phyloP scores from a whole-genome alignment of 495 filamentous ascomycete genomes.

The Recurvomyces mirabilis region DNA sequence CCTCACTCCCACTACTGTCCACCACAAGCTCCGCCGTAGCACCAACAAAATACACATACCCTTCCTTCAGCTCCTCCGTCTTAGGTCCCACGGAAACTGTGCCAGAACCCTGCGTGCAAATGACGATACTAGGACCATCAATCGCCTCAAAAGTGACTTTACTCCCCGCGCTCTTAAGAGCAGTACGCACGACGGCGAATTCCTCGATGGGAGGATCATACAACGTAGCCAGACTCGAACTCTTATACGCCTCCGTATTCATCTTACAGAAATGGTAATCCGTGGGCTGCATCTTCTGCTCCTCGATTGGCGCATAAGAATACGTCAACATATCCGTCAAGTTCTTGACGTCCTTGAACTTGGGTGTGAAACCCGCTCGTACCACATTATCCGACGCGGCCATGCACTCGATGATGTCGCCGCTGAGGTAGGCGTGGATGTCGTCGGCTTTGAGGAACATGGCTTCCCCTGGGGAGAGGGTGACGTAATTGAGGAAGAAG shows the following conservation, averaged over 20 bases:
- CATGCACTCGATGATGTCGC: slow-evolving; percentile 99
- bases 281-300: slow-evolving; percentile 80
- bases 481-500: slow-evolving; percentile 75
- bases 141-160: slow-evolving; percentile 79
- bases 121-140: slow-evolving; percentile 82
- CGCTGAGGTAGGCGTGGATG: slow-evolving; percentile 91
- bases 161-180: slow-evolving; percentile 55
- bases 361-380: slow-evolving; percentile 91
- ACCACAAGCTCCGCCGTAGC: slow-evolving; percentile 76
- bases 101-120: slow-evolving; percentile 74
- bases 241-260: slow-evolving; percentile 66
- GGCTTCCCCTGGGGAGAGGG: slow-evolving; percentile 74
- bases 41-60: slow-evolving; percentile 85
- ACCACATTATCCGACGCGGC: slow-evolving; percentile 95
- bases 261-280: slow-evolving; percentile 76
- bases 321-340: slow-evolving; percentile 92
- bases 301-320: slow-evolving; percentile 78
- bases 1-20: slow-evolving; percentile 53
- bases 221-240: slow-evolving; percentile 53
- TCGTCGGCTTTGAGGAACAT: slow-evolving; percentile 95
- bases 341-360: slow-evolving; percentile 91
- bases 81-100: slow-evolving; percentile 71
- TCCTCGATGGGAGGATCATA: slow-evolving; percentile 97
- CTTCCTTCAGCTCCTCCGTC: slow-evolving; percentile 60
- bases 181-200: slow-evolving; percentile 79